Evolutionary conservation across 768 basidiomycete genomes (phyloP).

Genomic region (Xanthoconium purpureum): DNA sequence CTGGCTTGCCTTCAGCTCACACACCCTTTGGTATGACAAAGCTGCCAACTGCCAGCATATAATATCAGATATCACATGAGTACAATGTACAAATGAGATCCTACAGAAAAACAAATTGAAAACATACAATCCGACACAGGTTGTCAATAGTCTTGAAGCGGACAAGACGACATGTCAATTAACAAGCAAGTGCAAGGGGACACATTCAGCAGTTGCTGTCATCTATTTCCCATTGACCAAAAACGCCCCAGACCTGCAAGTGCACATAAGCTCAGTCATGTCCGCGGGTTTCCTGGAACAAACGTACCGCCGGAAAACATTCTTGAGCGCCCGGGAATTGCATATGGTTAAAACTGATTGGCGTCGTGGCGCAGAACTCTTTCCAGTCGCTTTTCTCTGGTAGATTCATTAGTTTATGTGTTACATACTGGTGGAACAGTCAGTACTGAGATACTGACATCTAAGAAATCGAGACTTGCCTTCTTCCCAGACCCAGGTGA

Average conservation of each 20-base stretch:
- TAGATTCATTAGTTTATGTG: constrained; percentile 27
- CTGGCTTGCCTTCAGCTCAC: no score
- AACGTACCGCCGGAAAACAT: constrained; percentile 16
- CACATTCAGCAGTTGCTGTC: constrained; percentile 16
- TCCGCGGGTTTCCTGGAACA: neutral
- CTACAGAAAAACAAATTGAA: neutral
- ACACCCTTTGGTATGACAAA: no score
- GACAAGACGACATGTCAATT: neutral
- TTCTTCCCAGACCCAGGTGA: constrained; percentile 21
- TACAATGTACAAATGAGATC: neutral
- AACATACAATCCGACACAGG: neutral
- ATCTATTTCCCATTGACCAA: constrained; percentile 29
- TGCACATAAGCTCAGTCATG: neutral
- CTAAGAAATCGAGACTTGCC: constrained; percentile 3
- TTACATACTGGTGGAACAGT: constrained; percentile 21
- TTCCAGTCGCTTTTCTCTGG: constrained; percentile 27
- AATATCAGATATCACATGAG: no score
- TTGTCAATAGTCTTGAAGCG: neutral
- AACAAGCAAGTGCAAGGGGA: neutral
- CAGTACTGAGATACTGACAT: neutral
- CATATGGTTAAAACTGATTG: constrained; percentile 19
- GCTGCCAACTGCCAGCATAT: no score
- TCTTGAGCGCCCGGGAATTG: constrained; percentile 22
- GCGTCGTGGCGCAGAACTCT: constrained; percentile 36
- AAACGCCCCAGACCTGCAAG: constrained; percentile 16